Evolutionary conservation across 1,139 yeast genomes (phyloP), one percentile per base, ranked within the genome.

Genomic region (Saccharomyces hybrid): DNA sequence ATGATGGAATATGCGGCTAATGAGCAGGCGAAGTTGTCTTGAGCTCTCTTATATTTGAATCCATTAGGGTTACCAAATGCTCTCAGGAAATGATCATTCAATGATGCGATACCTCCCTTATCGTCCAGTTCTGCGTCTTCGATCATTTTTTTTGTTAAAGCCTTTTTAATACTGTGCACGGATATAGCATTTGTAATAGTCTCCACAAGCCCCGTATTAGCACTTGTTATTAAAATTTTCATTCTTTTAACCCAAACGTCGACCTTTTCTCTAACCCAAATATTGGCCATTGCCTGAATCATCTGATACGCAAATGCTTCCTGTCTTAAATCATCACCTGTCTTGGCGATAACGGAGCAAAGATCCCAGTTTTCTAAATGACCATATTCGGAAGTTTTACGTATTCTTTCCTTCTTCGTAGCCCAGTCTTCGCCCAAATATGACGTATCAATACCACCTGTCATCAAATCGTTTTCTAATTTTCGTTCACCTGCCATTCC

Each of bases 291-390:
- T 48, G 96, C 84, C 55, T 87, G 84, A 51, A 93, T 91, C 42
- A 93, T 71, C 67, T 93, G 99, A 62, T 97, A 90, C 0, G 99
- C 99, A 75, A 93, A 90, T 0, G 99, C 97, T 68, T 93, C 99
- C 68, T 93, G 99, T 21, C 96, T 88, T 53, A 93, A 71, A 70
- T 93, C 99, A 64, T 88, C 93, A 31, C 99, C 99, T 51, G 96
- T 91, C 66, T 93, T 93, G 7, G 93, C 96, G 67, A 93, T 93
- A 2, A 91, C 97, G 0, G 97, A 90, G 62, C 93, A 89, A 44
- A 93, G 71, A 58, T 93, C 98, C 99, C 99, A 93, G 68, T 89
- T 88, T 34, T 84, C 86, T 29, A 86, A 70, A 66, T 90, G 95
- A 0, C 99, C 99, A 67, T 77, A 90, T 5, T 82, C 81, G 55